These are phyloP conservation scores for Neurospora sp. DNA, from an alignment of 2,329 filamentous ascomycete genomes.

Conservation along the genomic window DNA sequence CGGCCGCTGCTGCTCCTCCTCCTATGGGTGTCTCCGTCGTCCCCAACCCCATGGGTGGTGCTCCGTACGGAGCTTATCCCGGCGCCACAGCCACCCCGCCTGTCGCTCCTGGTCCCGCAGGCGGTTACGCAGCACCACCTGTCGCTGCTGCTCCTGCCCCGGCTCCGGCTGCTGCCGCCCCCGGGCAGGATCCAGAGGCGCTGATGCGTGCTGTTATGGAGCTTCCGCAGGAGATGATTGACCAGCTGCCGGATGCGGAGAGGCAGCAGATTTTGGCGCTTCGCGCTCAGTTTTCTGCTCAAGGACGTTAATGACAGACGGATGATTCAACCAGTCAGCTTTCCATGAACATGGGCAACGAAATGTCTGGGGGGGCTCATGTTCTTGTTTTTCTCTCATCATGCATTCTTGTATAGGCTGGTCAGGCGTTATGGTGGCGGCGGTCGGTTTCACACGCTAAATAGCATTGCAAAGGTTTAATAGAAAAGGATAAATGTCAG, in stretches of 20 bases:
- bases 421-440: neutral
- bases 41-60: conserved; percentile 17
- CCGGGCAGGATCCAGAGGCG: conserved; percentile 51
- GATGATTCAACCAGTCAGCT: neutral
- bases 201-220: conserved; percentile 74
- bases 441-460: neutral
- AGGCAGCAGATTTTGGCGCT: conserved; percentile 71
- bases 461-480: neutral
- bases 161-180: conserved; percentile 26
- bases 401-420: neutral
- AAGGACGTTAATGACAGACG: conserved; percentile 1
- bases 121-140: conserved; percentile 35
- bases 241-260: conserved; percentile 65
- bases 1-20: conserved; percentile 32
- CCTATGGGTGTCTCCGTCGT: conserved; percentile 24
- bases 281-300: conserved; percentile 49
- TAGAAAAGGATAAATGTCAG: neutral
- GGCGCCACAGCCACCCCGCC: conserved; percentile 39
- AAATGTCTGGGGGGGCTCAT: neutral
- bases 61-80: conserved; percentile 26
- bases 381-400: neutral
- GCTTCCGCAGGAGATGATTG: conserved; percentile 71
- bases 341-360: neutral
- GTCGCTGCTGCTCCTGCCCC: conserved; percentile 27
- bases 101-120: conserved; percentile 24